Evolutionary conservation across 108 stramenopile species (phyloP).

Genomic region (Skeletonema grethae): DNA sequence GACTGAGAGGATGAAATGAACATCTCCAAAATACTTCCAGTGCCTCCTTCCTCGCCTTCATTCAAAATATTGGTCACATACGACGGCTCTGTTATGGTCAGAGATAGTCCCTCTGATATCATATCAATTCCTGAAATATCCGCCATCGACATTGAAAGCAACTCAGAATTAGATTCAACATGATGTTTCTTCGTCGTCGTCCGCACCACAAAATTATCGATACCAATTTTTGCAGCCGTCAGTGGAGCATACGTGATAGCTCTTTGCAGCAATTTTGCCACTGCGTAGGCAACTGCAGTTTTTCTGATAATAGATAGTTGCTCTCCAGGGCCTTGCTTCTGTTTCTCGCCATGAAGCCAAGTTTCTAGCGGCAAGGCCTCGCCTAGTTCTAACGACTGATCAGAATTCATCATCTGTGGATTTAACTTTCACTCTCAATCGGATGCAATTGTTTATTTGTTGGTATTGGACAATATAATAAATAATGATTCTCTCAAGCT

Average conservation of each 20-base stretch:
- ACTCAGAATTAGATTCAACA: not conserved
- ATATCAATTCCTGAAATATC: slow-evolving; percentile 37
- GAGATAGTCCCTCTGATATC: slow-evolving; percentile 22
- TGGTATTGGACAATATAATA: too few relatives aligned
- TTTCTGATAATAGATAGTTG: slow-evolving; percentile 16
- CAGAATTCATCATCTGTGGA: not conserved
- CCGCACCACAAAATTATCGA: slow-evolving; percentile 27
- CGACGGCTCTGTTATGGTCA: slow-evolving; percentile 18
- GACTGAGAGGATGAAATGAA: slow-evolving; percentile 10
- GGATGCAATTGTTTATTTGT: too few relatives aligned
- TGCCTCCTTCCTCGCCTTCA: slow-evolving; percentile 1
- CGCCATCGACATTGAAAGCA: not conserved
- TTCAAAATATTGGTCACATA: slow-evolving; percentile 3
- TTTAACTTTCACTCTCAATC: too few relatives aligned
- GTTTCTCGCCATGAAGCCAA: not conserved
- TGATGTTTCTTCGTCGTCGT: not conserved
- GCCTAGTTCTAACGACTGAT: not conserved
- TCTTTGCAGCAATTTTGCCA: slow-evolving; percentile 25
- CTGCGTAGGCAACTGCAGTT: slow-evolving; percentile 36
- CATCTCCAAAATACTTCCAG: slow-evolving; percentile 15
- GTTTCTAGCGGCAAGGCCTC: not conserved
- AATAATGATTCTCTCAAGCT: too few relatives aligned
- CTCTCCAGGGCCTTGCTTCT: not conserved
- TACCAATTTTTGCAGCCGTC: not conserved
- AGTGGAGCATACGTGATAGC: not conserved